A percentile compares a stretch with the other conserved stretches of the same genome.
Evolutionary conservation across 2,329 filamentous ascomycete genomes (phyloP).

Genomic region (Alternaria angustiovoidea): DNA sequence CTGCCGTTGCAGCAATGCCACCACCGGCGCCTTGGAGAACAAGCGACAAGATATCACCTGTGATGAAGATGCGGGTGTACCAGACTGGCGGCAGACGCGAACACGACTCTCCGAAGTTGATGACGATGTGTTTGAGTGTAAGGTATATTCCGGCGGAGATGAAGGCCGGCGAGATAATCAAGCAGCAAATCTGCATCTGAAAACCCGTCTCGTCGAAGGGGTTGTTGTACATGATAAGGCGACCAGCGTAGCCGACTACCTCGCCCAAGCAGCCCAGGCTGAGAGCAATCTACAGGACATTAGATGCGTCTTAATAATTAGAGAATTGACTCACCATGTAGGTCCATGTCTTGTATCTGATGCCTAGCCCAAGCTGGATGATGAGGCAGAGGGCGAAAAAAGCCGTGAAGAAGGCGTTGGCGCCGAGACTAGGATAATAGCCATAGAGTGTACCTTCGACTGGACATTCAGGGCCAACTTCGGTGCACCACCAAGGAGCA

Average conservation of each 20-base stretch:
- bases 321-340: conserved; percentile 50
- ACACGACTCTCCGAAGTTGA: conserved; percentile 59
- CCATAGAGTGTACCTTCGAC: conserved; percentile 60
- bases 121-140: conserved; percentile 64
- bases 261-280: conserved; percentile 60
- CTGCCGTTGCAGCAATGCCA: conserved; percentile 63
- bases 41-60: conserved; percentile 67
- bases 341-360: conserved; percentile 64
- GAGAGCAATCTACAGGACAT: conserved; percentile 51
- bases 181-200: conserved; percentile 62
- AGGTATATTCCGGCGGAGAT: conserved; percentile 65
- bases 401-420: conserved; percentile 62
- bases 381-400: conserved; percentile 61
- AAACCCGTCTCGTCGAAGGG: conserved; percentile 61
- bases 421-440: conserved; percentile 62
- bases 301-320: conserved; percentile 1
- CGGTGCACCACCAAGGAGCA: conserved; percentile 26
- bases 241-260: conserved; percentile 64
- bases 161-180: conserved; percentile 66
- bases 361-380: conserved; percentile 59
- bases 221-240: conserved; percentile 62
- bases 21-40: conserved; percentile 66
- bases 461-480: conserved; percentile 48
- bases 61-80: conserved; percentile 68
- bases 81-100: conserved; percentile 44